Base-by-base conservation (phyloP, 371 early-diverging fungal species). In the Mucor lusitanicus region DNA sequence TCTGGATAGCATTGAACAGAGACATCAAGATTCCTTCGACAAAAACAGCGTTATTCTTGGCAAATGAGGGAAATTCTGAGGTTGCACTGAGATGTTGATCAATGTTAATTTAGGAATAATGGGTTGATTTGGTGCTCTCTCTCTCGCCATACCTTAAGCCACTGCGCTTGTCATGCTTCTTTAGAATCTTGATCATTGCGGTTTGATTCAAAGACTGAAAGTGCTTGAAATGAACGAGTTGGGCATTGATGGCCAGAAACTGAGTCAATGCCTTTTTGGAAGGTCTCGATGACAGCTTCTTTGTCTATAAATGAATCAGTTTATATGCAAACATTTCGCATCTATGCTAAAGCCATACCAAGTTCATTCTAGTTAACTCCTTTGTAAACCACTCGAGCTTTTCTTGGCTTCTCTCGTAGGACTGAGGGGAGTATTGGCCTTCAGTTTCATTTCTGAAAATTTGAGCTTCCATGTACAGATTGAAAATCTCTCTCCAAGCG, bases 111-210 rank as follows among this genome's bases (percentile, higher is more conserved):
- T 56, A 33, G 30, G 46, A 50, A 19, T 33, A 63, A 28, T 21
- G 13, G 30, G 12, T 25, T 39, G 13, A 15, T 21, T 6, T 17
- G 30, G 32, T 6, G n/a, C 6, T 25, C 0, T 7, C 15, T 25
- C 21, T 25, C 0, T 7, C 15, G n/a, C 21, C n/a, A n/a, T 79
- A 84, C 85, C 67, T 72, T 44, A 91, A 64, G 3, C 86, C 87
- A 7, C 91, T 89, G 50, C 89, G 80, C 69, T 92, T 92, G 73
- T 92, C 93, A 61, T 92, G 91, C 65, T 92, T 92, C 76, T 92
- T 92, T 13, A 93, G 74, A 8, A 92, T 91, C 71, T 92, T 92
- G 28, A 82, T 84, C 69, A 92, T 85, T 1, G 91, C 91, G 13
- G 86, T 90, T 54, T 86, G 87, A 79, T 92, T 92, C 44, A 93